Percentiles rank a stretch among this genome's conserved stretches.
Conservation (phyloP, 371 early-diverging fungal species). For the Antonospora locustae region DNA sequence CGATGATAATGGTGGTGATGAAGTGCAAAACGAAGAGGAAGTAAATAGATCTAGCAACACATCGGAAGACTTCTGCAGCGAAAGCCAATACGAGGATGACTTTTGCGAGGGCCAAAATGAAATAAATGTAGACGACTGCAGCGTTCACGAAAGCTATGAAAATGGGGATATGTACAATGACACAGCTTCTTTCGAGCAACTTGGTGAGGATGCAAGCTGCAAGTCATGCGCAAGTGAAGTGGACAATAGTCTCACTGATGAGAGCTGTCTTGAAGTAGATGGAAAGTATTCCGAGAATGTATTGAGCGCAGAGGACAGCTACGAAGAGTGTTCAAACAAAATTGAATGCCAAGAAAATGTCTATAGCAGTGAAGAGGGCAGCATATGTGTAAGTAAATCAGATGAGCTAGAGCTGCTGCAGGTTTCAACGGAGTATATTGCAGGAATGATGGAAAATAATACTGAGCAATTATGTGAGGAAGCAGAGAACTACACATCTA, state of each 20-base stretch:
- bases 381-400: not conserved
- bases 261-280: conserved; percentile 1
- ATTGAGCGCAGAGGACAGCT: too few relatives aligned
- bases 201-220: conserved; percentile 29
- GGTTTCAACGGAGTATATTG: not conserved
- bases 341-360: too few relatives aligned
- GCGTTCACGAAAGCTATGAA: conserved; percentile 29
- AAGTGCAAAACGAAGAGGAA: conserved; percentile 16
- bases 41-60: conserved; percentile 5
- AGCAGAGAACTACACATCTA: conserved; percentile 27
- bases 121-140: conserved; percentile 22
- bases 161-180: conserved; percentile 29
- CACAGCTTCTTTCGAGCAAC: conserved; percentile 23
- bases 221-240: conserved; percentile 10
- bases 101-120: conserved; percentile 26
- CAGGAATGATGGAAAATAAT: not conserved
- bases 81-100: conserved; percentile 30
- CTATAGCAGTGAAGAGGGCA: not conserved
- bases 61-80: conserved; percentile 37
- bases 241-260: conserved; percentile 10
- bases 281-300: conserved; percentile 17
- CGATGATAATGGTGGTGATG: conserved; percentile 23
- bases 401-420: too few relatives aligned
- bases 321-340: too few relatives aligned
- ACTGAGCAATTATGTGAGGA: conserved; percentile 29